phyloP scores from a whole-genome alignment of 805 yeast genomes.

The Candida nonsorbophila region DNA sequence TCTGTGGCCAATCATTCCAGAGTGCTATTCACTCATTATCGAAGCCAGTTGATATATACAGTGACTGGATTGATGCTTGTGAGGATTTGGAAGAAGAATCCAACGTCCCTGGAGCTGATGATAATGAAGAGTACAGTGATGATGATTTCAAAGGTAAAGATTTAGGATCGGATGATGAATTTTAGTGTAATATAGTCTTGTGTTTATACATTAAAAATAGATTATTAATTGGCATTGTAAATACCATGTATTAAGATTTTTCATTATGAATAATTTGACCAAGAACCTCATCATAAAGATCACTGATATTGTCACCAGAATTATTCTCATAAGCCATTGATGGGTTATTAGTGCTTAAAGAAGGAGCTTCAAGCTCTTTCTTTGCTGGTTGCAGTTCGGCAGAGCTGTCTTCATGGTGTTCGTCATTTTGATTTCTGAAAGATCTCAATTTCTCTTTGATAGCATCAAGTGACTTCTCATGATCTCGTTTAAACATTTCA shows the following conservation, averaged over 20 bases:
- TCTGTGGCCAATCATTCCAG: conserved; percentile 92
- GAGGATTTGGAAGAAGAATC: conserved; percentile 71
- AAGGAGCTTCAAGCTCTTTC: too few species aligned
- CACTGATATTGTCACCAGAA: conserved; percentile 11
- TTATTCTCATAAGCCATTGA: too few species aligned
- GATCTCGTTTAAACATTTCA: conserved; percentile 6
- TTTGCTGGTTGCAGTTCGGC: too few species aligned
- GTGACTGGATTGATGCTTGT: conserved; percentile 98
- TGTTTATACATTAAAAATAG: too few species aligned
- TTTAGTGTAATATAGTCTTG: too few species aligned
- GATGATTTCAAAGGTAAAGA: conserved; percentile 23
- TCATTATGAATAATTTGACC: too few species aligned
- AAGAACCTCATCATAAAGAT: conserved; percentile 18
- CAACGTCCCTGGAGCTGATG: conserved; percentile 14
- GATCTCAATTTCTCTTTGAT: conserved; percentile 5
- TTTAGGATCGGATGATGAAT: conserved; percentile 3
- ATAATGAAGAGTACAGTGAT: conserved; percentile 20
- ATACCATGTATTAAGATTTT: too few species aligned
- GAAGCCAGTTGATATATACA: conserved; percentile 91
- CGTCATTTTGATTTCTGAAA: too few species aligned
- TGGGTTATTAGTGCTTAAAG: too few species aligned
- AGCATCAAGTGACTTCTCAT: too few species aligned
- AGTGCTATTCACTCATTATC: conserved; percentile 76
- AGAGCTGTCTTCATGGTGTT: too few species aligned
- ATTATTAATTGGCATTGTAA: too few species aligned